Percentiles rank a stretch among this genome's conserved stretches.
phyloP scores from a whole-genome alignment of 495 filamentous ascomycete species.

The Penicillium cinerascens region DNA sequence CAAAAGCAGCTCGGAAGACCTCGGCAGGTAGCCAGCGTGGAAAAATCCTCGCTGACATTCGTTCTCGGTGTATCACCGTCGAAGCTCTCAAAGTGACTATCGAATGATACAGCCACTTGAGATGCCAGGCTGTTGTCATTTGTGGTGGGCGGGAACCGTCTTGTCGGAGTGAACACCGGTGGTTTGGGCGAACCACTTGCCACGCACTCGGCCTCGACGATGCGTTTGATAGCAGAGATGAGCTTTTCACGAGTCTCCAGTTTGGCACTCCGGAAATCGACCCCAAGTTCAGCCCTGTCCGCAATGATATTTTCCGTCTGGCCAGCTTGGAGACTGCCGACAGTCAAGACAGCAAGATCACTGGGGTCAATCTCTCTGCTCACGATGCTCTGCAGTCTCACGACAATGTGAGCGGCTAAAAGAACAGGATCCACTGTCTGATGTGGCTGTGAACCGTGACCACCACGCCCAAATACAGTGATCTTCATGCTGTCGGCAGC shows the following conservation, averaged over 20 bases:
- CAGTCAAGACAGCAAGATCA: conserved; percentile 49
- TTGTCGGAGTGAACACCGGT: conserved; percentile 41
- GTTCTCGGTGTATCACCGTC: conserved; percentile 33
- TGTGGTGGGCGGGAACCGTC: conserved; percentile 42
- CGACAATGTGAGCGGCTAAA: conserved; percentile 46
- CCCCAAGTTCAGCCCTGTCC: conserved; percentile 43
- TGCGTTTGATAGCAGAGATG: conserved; percentile 37
- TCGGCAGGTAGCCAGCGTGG: conserved; percentile 35
- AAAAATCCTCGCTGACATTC: conserved; percentile 47
- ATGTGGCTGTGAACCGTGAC: conserved; percentile 51
- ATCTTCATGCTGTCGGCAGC: conserved; percentile 50
- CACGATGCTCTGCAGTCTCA: conserved; percentile 49
- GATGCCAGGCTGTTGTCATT: conserved; percentile 35
- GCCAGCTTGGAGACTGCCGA: conserved; percentile 49
- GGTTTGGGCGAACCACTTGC: conserved; percentile 45
- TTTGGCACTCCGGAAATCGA: conserved; percentile 47
- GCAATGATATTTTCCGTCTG: conserved; percentile 52
- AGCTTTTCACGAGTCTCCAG: conserved; percentile 37
- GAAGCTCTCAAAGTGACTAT: conserved; percentile 38
- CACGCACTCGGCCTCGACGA: conserved; percentile 50
- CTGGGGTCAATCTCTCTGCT: conserved; percentile 47
- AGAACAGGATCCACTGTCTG: conserved; percentile 49
- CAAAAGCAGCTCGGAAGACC: conserved; percentile 44
- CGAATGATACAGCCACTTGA: conserved; percentile 33
- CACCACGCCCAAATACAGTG: conserved; percentile 50